A percentile compares a stretch with the other conserved stretches of the same genome.
Evolutionary conservation across 2,329 filamentous ascomycete species (phyloP).

Genomic region (Aschersonia sp.): DNA sequence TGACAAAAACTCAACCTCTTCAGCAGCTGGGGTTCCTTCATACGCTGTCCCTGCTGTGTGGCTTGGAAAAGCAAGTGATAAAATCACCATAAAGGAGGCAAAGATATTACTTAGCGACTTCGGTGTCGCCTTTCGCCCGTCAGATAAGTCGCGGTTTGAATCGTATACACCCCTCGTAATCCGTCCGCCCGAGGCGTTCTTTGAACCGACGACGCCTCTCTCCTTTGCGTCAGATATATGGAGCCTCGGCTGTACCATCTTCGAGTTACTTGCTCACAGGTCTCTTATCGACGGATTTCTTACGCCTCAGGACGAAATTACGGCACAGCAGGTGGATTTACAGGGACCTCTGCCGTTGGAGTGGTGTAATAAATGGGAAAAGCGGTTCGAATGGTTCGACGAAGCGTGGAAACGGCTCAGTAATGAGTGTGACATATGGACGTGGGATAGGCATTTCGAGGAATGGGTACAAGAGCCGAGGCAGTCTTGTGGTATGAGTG

Average conservation of each 20-base stretch:
- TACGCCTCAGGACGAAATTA: not conserved
- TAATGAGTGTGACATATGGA: conserved; percentile 5
- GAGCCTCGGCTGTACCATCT: conserved; percentile 23
- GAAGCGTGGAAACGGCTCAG: conserved; percentile 6
- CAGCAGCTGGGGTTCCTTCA: conserved; percentile 12
- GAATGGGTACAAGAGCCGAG: conserved; percentile 8
- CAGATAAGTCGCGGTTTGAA: conserved; percentile 8
- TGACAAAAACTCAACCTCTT: conserved; percentile 5
- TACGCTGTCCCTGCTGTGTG: conserved; percentile 16
- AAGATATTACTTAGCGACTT: conserved; percentile 16
- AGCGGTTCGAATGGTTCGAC: conserved; percentile 8
- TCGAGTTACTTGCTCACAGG: conserved; percentile 14
- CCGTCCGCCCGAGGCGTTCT: conserved; percentile 19
- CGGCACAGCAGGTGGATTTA: not conserved
- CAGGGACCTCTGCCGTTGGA: conserved; percentile 6
- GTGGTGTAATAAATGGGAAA: conserved; percentile 11
- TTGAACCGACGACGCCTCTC: conserved; percentile 18
- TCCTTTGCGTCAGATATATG: conserved; percentile 22
- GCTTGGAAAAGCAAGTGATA: conserved; percentile 17
- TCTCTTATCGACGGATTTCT: conserved; percentile 9
- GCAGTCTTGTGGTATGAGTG: conserved; percentile 2
- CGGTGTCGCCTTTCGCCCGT: conserved; percentile 18
- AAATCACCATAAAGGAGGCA: conserved; percentile 12
- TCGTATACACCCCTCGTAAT: conserved; percentile 3
- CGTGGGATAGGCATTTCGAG: conserved; percentile 8